A percentile compares a stretch with the other conserved stretches of the same genome.
Evolutionary conservation across 2,329 filamentous ascomycete genomes (phyloP).

Genomic region (Chrysosporium keratinophilum): DNA sequence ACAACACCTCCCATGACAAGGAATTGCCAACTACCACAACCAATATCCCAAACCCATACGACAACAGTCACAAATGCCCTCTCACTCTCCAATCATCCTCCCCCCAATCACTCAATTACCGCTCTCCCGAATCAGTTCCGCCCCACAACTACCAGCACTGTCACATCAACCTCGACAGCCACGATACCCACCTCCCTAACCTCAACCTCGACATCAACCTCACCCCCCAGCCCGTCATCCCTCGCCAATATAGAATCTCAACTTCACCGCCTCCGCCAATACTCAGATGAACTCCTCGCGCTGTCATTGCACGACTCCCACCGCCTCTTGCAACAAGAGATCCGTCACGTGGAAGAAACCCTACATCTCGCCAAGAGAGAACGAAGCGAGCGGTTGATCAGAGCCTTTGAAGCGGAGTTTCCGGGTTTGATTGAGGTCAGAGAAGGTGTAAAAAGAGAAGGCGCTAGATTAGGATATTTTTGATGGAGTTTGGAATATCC

Average conservation of each 20-base stretch:
- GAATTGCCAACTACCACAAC: not conserved
- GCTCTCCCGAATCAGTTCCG: not conserved
- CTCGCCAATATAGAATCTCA: conserved; percentile 19
- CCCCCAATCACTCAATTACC: not conserved
- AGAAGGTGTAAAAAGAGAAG: conserved; percentile 15
- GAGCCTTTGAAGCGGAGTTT: conserved; percentile 14
- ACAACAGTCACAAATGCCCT: not conserved
- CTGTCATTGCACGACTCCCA: conserved; percentile 22
- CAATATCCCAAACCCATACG: not conserved
- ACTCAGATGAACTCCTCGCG: conserved; percentile 21
- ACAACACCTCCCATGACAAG: not conserved
- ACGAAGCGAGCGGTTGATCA: conserved; percentile 14
- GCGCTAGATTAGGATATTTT: conserved; percentile 15
- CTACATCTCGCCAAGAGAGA: conserved; percentile 13
- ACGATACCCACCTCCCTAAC: conserved; percentile 1
- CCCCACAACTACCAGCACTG: conserved; percentile 6
- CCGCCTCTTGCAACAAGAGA: conserved; percentile 19
- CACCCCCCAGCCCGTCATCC: conserved; percentile 1
- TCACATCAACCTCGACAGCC: conserved; percentile 7
- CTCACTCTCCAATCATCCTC: not conserved
- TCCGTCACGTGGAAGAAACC: conserved; percentile 16
- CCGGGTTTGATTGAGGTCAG: conserved; percentile 12
- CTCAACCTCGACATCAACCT: not conserved
- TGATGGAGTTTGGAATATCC: not conserved
- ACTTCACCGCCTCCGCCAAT: conserved; percentile 18